Base-by-base conservation (phyloP, 495 filamentous ascomycete species). In the Penicillium robsamsonii region DNA sequence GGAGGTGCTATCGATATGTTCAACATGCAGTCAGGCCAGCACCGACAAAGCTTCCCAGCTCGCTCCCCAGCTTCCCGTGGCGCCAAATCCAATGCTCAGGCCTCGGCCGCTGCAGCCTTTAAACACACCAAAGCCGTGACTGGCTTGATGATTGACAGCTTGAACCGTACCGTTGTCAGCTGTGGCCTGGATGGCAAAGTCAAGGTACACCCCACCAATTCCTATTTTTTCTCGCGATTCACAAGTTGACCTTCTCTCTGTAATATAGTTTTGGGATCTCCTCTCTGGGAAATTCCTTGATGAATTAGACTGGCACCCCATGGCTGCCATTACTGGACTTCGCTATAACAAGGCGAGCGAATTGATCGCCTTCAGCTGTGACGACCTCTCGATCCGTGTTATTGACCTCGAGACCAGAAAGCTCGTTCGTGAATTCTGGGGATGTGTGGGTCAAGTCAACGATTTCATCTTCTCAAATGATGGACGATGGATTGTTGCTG, bases 391-490 rank as follows among this genome's bases (percentile, higher is more conserved):
- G 10, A 89, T 99, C 38, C 83, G 93, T 17, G 82, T 97, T 8
- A 84, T 97, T 27, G 94, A 99, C 65, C 83, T 92, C 33, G 90
- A 92, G 67, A 97, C 95, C 1, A 87, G 87, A 60, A 91, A 87
- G 65, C 82, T 93, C 7, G 88, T 97, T 43, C 84, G 94, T 74
- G 94, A 97, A 69, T 84, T 99, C 37, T 94, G 90, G 91, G 92
- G 91, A 13, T 91, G 87, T 53, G 79, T 83, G n/a, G 87, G 84
- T 18, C 83, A 84, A 50, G 87, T 96, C 58, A 91, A 87, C 64
- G 90, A 96, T 68, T 90, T 93, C 62, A 85, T 84, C 56, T 97
- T 97, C 71, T 97, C 94, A 13, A 88, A 87, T 58, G 91, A 97
- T 70, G 94, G 92, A 24, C 80, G 92, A 38, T 97, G 94, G 95